These are phyloP conservation scores for Cercospora canescens DNA, from an alignment of 2,329 filamentous ascomycete genomes.

Conservation along the genomic window DNA sequence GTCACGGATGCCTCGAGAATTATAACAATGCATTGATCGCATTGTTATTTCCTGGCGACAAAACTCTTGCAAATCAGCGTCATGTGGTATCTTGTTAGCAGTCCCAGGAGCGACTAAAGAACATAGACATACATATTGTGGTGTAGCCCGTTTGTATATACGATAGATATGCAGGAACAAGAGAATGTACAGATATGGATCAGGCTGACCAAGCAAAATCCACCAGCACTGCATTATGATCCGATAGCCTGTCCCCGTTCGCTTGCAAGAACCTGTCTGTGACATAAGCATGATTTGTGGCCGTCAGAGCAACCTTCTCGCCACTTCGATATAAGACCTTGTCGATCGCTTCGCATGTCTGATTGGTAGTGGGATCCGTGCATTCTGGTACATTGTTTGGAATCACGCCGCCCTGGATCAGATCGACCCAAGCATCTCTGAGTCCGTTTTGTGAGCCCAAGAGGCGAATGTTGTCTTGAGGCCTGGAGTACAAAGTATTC, in stretches of 20 bases:
- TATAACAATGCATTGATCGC: too few species aligned
- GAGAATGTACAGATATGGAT: neutral
- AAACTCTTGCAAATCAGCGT: too few species aligned
- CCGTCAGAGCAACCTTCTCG: conserved; percentile 21
- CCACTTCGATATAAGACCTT: conserved; percentile 62
- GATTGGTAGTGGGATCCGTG: conserved; percentile 56
- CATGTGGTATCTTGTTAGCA: too few species aligned
- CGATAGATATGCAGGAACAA: neutral
- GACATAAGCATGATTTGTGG: neutral
- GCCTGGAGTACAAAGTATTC: conserved; percentile 64
- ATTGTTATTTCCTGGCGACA: too few species aligned
- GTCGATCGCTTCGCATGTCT: conserved; percentile 65
- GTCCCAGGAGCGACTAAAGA: too few species aligned
- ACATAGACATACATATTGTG: too few species aligned
- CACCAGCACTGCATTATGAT: conserved; percentile 66
- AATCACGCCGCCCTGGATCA: conserved; percentile 29
- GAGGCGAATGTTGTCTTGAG: conserved; percentile 53
- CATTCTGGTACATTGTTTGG: conserved; percentile 39
- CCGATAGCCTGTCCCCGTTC: conserved; percentile 59
- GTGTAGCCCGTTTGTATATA: neutral
- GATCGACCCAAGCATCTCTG: conserved; percentile 61
- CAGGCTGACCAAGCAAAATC: conserved; percentile 40
- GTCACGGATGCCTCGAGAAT: too few species aligned
- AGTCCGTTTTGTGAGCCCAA: conserved; percentile 56
- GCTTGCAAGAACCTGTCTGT: conserved; percentile 57